Base-by-base conservation (phyloP, 2,329 filamentous ascomycete genomes). In the Pleomassaria siparia region DNA sequence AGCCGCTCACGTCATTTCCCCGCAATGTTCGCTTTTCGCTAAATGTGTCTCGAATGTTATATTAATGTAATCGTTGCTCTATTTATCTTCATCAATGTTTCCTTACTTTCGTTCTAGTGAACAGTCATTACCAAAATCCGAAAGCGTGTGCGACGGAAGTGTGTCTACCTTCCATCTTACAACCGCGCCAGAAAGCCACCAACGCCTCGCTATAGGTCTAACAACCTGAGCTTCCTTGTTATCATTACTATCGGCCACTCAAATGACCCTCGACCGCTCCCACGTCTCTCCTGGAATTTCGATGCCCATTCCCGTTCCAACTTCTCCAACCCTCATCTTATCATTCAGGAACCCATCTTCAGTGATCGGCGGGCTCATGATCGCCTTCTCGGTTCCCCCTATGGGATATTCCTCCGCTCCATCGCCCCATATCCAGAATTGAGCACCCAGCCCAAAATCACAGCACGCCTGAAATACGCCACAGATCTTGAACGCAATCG, bases 381-480 rank as follows among this genome's bases (percentile, higher is more conserved):
- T n/a, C n/a, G 29, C 29, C 29, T 32, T 32, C 29, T 32, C 29
- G 9, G n/a, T 5, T 9, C 29, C 29, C 7, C 29, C 29, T 26
- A 26, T 12, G 12, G 25, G 25, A 12, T 7, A 26, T 11, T 32
- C 29, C 9, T 32, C 29, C 7, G 29, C 9, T n/a, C 29, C 29
- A 32, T 32, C 29, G 29, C 29, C 29, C 29, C 29, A 32, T 7
- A 32, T 40, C 76, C 62, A 79, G 70, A 89, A 92, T 67, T 94
- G 89, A 13, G 86, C 68, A 2, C 88, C 89, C 36, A 95, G 76
- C 54, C 88, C 85, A 40, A 78, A 72, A 72, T 95, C 89, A 72
- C 89, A 92, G 20, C 74, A 76, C 20, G 88, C 87, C 76, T 94
- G 89, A 72, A 94, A 91, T 46, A 90, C 77, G 55, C 87, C 89